Percentiles rank a stretch among this genome's conserved stretches.
Evolutionary conservation across 176 grass and related monocot genomes (phyloP).

Genomic region (Guadua angustifolia): DNA sequence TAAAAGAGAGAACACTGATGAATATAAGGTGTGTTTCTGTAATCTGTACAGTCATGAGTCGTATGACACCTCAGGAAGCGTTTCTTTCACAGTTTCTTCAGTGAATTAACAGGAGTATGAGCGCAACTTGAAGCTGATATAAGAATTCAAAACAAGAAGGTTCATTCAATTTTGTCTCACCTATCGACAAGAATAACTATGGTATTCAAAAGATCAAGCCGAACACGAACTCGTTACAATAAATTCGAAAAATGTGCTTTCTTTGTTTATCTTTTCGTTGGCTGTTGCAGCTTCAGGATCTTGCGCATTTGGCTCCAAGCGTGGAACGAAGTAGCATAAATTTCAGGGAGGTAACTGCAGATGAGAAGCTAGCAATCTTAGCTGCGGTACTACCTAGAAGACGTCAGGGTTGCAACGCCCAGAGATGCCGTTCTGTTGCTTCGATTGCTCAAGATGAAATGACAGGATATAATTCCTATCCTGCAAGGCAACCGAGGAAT

Average conservation of each 20-base stretch:
- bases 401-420: conserved; percentile 47
- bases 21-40: not conserved
- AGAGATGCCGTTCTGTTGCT: not conserved
- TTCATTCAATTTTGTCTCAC: not conserved
- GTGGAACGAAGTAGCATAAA: not conserved
- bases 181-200: not conserved
- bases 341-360: not conserved
- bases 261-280: not conserved
- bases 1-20: not conserved
- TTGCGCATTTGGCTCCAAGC: not conserved
- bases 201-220: not conserved
- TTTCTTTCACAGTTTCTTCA: not conserved
- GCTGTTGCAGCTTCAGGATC: conserved; percentile 11
- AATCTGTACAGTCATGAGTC: not conserved
- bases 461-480: conserved; percentile 44
- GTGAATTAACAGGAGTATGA: not conserved
- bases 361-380: not conserved
- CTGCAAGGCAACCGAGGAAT: conserved; percentile 19
- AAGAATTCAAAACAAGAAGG: not conserved
- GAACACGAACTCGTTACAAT: not conserved
- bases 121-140: not conserved
- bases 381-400: conserved; percentile 12
- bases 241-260: not conserved
- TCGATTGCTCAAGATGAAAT: conserved; percentile 38
- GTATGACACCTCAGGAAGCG: not conserved